Base-by-base conservation (phyloP, 192 early-diverging fungal genomes). In the Linnemannia schmuckeri region DNA sequence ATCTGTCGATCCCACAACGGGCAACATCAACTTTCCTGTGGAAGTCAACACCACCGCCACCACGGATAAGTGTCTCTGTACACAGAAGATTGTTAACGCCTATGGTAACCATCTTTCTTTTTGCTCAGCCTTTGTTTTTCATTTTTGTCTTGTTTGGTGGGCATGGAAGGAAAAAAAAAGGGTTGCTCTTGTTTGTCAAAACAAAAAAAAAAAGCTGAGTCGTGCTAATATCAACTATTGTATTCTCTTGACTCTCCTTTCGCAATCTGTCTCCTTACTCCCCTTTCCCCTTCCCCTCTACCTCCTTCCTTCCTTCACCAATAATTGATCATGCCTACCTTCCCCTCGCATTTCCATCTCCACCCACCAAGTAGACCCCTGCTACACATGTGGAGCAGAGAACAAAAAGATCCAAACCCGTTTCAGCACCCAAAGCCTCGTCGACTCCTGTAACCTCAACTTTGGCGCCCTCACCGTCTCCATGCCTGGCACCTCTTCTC, bases 401-500 rank as follows among this genome's bases (percentile, higher is more conserved):
- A 72, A 72, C 41, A 13, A 72, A 72, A 72, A 72, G 41, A 42
- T 72, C 37, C 70, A 72, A 27, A 42, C 18, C 41, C 38, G 70
- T 0, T 72, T 72, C 70, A 72, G 70, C 38, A 72, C 70, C 8
- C 70, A 72, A n/a, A 72, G 42, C 38, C 41, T 72, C 9, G 70
- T 72, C 20, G 70, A 72, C 41, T 72, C 70, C 7, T 72, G 70
- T 22, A 72, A 72, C 70, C 70, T 72, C 70, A 72, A 42, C n/a
- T 72, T 72, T 42, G 70, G 70, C 5, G 70, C 70, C 20, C 37
- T n/a, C 38, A 72, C 70, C 3, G 70, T 72, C 70, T 27, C 70
- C 40, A 72, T 72, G 70, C 70, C 70, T 7, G 40, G 40, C 15
- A 18, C 38, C 15, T 42, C 70, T 2, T 22, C 40, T 42, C 0